Conservation (phyloP, 2,329 filamentous ascomycete species). For the Curvularia sp. region DNA sequence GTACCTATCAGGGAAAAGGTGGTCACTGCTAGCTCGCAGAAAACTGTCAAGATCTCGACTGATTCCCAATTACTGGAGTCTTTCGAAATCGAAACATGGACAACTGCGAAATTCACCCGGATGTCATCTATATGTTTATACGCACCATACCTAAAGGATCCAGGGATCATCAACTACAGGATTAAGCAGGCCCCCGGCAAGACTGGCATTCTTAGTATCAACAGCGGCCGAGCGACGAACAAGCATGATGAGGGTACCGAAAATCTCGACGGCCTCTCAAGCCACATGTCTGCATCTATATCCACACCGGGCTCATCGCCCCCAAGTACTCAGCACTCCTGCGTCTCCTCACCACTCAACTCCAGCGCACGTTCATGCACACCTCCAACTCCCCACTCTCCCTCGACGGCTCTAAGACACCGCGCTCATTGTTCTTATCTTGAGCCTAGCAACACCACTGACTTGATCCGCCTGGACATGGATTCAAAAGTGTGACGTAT, state of each 20-base stretch:
- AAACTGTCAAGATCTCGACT: too few species aligned
- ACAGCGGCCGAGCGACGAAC: not conserved
- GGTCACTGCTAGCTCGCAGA: too few species aligned
- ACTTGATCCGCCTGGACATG: not conserved
- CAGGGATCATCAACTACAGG: constrained; percentile 4
- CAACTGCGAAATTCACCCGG: too few species aligned
- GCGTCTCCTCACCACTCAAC: not conserved
- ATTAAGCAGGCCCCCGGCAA: not conserved
- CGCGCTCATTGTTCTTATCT: too few species aligned
- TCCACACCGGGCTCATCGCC: not conserved
- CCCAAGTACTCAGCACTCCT: not conserved
- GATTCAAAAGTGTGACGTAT: not conserved
- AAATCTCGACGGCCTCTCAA: not conserved
- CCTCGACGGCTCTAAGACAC: too few species aligned
- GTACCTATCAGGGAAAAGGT: not conserved
- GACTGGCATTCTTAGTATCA: not conserved
- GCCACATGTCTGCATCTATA: too few species aligned
- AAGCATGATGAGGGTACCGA: not conserved
- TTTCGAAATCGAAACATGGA: too few species aligned
- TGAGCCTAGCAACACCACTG: not conserved
- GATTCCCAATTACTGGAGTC: not conserved
- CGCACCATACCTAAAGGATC: not conserved
- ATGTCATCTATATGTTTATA: too few species aligned
- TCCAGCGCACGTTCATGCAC: not conserved
- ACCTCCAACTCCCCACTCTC: not conserved